Conservation (phyloP, 768 basidiomycete genomes). For the Tricholoma matsutake region DNA sequence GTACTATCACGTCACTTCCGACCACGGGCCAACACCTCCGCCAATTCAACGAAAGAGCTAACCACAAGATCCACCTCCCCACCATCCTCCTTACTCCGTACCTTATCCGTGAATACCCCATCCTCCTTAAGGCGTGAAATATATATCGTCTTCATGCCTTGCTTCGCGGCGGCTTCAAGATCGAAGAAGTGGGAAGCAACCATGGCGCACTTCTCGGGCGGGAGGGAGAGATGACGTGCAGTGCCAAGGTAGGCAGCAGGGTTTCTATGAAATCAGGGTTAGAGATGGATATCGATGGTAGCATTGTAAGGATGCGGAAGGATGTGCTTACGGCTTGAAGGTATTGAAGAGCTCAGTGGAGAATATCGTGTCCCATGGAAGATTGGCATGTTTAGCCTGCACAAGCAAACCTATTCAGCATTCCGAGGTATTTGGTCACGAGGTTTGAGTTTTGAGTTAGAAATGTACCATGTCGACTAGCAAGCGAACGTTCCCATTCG, state of each 20-base stretch:
- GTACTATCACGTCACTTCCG: neutral
- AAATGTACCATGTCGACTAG: conserved; percentile 59
- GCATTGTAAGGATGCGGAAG: neutral
- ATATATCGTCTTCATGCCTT: conserved; percentile 60
- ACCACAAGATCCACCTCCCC: conserved; percentile 61
- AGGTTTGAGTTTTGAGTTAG: neutral
- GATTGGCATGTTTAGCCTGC: conserved; percentile 57
- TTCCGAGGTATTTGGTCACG: neutral
- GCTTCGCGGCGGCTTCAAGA: conserved; percentile 46
- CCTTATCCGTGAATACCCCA: conserved; percentile 9
- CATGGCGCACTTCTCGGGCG: conserved; percentile 53
- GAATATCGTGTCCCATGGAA: conserved; percentile 65
- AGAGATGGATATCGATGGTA: neutral
- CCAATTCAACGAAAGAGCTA: conserved; percentile 49
- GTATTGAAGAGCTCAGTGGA: conserved; percentile 57
- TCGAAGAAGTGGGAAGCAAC: conserved; percentile 65
- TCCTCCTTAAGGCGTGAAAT: conserved; percentile 52
- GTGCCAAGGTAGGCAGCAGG: conserved; percentile 50
- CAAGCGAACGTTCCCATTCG: conserved; percentile 62
- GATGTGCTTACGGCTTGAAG: conserved; percentile 58
- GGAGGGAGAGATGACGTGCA: conserved; percentile 44
- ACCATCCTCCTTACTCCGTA: conserved; percentile 47
- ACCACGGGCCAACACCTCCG: conserved; percentile 8
- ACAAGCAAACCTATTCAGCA: neutral
- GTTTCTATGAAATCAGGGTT: conserved; percentile 32